phyloP scores from a whole-genome alignment of 805 yeast genomes.

The Jamesozyma hellenica region DNA sequence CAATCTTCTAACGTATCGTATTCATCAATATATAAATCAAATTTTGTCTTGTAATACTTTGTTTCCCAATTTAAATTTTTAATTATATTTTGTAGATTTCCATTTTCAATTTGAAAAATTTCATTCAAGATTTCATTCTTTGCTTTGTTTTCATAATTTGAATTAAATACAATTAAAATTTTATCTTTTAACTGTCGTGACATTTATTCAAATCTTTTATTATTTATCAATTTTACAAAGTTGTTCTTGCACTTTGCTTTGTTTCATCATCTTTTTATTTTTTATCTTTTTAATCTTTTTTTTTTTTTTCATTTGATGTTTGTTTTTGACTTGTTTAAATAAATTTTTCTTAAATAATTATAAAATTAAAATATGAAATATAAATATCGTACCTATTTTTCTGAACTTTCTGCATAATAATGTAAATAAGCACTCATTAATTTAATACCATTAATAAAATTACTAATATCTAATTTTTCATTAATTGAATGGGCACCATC shows the following conservation, averaged over 20 bases:
- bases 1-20: conserved; percentile 25
- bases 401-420: conserved; percentile 48
- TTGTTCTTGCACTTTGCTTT: too few species aligned
- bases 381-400: conserved; percentile 12
- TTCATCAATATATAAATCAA: conserved; percentile 27
- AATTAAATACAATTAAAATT: conserved; percentile 3
- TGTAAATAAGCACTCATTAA: conserved; percentile 90
- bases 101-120: too few species aligned
- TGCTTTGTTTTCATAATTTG: background rate
- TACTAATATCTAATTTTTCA: conserved; percentile 81
- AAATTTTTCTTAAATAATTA: too few species aligned
- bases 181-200: too few species aligned
- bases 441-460: conserved; percentile 89
- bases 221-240: too few species aligned
- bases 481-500: conserved; percentile 98
- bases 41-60: conserved; percentile 25
- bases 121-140: background rate
- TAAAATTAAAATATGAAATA: too few species aligned
- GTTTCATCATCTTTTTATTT: too few species aligned
- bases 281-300: too few species aligned
- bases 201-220: too few species aligned
- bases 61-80: conserved; percentile 20
- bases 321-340: too few species aligned
- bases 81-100: too few species aligned
- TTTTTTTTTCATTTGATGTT: too few species aligned